Conservation (phyloP, 495 filamentous ascomycete genomes). For the Hypoxylon intermedium region DNA sequence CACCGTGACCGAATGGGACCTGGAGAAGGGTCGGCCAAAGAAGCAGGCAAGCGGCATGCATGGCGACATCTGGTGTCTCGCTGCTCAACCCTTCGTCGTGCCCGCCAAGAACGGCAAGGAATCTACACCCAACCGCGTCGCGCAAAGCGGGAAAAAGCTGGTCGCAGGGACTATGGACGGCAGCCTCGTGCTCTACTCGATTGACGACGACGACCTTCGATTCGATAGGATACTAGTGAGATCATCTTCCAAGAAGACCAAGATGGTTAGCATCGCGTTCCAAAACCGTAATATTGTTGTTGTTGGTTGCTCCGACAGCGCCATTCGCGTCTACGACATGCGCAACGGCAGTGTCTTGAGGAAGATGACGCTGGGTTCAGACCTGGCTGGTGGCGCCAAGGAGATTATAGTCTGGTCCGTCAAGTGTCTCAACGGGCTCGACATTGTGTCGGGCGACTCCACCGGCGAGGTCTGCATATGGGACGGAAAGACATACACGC, state of each 20-base stretch:
- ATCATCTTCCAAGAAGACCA: conserved; percentile 77
- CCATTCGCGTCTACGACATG: conserved; percentile 87
- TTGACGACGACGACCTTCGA: conserved; percentile 76
- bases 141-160: conserved; percentile 67
- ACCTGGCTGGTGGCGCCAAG: conserved; percentile 75
- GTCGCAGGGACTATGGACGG: conserved; percentile 93
- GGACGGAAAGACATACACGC: conserved; percentile 88
- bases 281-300: conserved; percentile 82
- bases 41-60: conserved; percentile 89
- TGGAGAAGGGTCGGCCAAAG: conserved; percentile 74
- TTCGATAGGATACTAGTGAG: conserved; percentile 73
- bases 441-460: conserved; percentile 93
- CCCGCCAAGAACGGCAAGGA: conserved; percentile 30
- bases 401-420: conserved; percentile 92
- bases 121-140: conserved; percentile 23
- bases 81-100: conserved; percentile 71
- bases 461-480: conserved; percentile 91
- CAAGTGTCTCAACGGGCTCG: conserved; percentile 82
- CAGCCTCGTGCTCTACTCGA: conserved; percentile 82
- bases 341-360: conserved; percentile 74
- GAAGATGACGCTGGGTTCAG: conserved; percentile 84
- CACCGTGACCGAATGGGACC: conserved; percentile 92
- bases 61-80: conserved; percentile 95
- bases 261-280: conserved; percentile 88
- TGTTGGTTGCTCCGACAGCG: conserved; percentile 91